These are phyloP conservation scores for Penicillium sp. DNA, from an alignment of 2,329 filamentous ascomycete genomes.

Conservation along the genomic window DNA sequence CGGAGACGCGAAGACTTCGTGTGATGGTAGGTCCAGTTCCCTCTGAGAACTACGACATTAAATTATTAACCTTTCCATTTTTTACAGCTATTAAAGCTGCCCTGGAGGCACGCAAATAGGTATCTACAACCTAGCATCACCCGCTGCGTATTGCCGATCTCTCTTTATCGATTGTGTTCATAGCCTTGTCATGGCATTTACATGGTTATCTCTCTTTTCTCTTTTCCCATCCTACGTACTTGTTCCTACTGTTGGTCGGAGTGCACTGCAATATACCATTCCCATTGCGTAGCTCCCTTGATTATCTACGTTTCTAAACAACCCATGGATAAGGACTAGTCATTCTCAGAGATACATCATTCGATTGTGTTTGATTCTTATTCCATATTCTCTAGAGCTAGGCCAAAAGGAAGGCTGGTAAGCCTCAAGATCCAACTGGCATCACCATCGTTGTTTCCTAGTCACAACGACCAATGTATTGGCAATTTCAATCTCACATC, in stretches of 20 bases:
- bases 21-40: constrained; percentile 62
- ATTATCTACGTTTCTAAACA: neutral
- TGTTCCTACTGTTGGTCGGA: neutral
- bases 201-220: neutral
- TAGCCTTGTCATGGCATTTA: neutral
- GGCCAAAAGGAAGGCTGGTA: neutral
- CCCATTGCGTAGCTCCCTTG: neutral
- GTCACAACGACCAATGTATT: neutral
- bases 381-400: neutral
- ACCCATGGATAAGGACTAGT: neutral
- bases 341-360: neutral
- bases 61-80: neutral
- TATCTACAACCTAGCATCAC: neutral
- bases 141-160: neutral
- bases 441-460: neutral
- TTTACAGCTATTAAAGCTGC: constrained; percentile 45
- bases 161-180: neutral
- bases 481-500: neutral
- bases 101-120: constrained; percentile 34
- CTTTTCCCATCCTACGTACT: neutral
- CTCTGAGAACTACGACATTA: neutral
- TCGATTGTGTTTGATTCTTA: neutral
- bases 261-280: neutral
- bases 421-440: neutral
- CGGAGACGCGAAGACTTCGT: constrained; percentile 81